These are phyloP conservation scores for Dicorynia guianensis DNA, from an alignment of 306 rosid genomes.

Conservation along the genomic window DNA sequence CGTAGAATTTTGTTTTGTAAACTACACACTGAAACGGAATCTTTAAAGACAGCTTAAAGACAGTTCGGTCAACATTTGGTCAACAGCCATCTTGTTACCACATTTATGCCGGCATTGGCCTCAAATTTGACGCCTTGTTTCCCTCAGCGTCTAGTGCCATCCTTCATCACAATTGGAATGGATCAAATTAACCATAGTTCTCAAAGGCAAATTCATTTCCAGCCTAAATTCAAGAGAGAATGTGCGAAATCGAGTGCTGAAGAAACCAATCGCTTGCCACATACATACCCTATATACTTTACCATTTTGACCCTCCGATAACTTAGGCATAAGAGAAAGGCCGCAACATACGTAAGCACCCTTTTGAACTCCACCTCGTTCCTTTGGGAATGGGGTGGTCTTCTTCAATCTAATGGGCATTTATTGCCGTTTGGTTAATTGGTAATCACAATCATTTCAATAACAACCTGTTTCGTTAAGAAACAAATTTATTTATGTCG, in stretches of 20 bases:
- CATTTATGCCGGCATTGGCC: not conserved
- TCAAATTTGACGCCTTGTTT: not conserved
- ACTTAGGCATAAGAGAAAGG: too few species aligned
- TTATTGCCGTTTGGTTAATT: not conserved
- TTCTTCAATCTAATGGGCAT: not conserved
- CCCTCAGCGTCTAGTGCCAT: not conserved
- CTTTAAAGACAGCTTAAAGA: not conserved
- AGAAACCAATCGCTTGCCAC: too few species aligned
- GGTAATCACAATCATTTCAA: constrained; percentile 13
- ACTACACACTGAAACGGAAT: not conserved
- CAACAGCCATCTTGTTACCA: not conserved
- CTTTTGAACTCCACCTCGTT: not conserved
- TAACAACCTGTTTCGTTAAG: not conserved
- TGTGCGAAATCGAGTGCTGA: too few species aligned
- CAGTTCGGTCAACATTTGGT: not conserved
- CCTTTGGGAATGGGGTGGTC: not conserved
- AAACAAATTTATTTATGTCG: not conserved
- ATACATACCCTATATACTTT: too few species aligned
- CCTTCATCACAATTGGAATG: not conserved
- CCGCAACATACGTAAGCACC: not conserved
- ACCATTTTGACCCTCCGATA: too few species aligned
- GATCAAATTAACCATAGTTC: not conserved
- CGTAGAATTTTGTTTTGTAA: not conserved
- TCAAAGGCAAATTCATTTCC: not conserved
- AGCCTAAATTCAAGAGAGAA: not conserved